Percentiles rank a stretch among this genome's conserved stretches.
These are phyloP conservation scores for Austropuccinia psidii DNA, from an alignment of 1,284 basidiomycete genomes.

Conservation along the genomic window DNA sequence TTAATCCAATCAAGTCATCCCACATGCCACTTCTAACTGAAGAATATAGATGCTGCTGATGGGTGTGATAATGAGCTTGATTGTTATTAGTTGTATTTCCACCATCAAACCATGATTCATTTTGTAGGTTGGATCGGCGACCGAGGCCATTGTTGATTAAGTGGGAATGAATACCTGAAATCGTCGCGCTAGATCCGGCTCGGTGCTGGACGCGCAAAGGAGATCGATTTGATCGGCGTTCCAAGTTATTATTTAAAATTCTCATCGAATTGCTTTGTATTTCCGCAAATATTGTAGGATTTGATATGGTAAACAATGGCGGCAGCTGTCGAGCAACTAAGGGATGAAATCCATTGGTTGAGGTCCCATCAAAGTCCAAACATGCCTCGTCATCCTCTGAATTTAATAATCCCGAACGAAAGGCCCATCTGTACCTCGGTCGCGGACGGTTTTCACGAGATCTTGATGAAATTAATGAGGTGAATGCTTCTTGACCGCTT, in stretches of 20 bases:
- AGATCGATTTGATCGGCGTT: background rate
- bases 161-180: background rate
- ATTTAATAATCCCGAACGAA: background rate
- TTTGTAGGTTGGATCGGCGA: background rate
- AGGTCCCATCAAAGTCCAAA: constrained; percentile 9
- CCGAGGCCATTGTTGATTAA: background rate
- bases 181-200: background rate
- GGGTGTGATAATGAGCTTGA: background rate
- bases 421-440: constrained; percentile 7
- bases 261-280: constrained; percentile 8
- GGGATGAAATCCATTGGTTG: background rate
- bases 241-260: background rate
- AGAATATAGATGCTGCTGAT: background rate
- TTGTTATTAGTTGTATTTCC: background rate
- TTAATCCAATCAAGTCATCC: constrained; percentile 34
- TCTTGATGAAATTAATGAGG: background rate
- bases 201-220: background rate
- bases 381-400: constrained; percentile 18
- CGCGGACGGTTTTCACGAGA: background rate
- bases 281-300: too few species aligned
- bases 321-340: background rate
- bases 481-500: background rate
- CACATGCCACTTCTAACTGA: constrained; percentile 23
- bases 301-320: too few species aligned
- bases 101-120: constrained; percentile 2